phyloP scores from a whole-genome alignment of 2,329 filamentous ascomycete species.

The Ascochyta rabiei region DNA sequence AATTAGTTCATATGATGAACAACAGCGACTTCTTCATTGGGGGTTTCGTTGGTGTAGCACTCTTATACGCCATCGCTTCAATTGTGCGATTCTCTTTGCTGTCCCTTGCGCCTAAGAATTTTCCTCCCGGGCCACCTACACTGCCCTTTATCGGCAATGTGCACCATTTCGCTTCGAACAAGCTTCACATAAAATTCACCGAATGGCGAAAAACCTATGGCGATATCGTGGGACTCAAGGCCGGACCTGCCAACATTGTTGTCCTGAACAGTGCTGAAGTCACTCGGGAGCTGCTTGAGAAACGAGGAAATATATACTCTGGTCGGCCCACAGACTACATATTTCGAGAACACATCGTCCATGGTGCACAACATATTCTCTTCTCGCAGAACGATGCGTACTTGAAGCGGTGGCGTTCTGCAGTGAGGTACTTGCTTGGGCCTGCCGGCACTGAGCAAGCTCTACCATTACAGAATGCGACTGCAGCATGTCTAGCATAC shows the following conservation, averaged over 20 bases:
- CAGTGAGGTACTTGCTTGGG: neutral
- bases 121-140: constrained; percentile 37
- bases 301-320: constrained; percentile 57
- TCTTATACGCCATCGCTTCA: neutral
- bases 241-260: constrained; percentile 41
- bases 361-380: neutral
- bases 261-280: constrained; percentile 56
- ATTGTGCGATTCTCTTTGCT: constrained; percentile 2
- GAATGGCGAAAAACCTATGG: constrained; percentile 46
- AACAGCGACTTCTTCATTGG: neutral
- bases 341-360: constrained; percentile 48
- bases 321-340: constrained; percentile 33
- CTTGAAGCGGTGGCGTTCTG: neutral
- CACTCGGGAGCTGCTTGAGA: constrained; percentile 60
- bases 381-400: neutral
- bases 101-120: constrained; percentile 2
- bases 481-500: constrained; percentile 37
- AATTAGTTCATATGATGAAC: too few relatives aligned
- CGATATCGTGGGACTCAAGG: constrained; percentile 40
- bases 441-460: constrained; percentile 46
- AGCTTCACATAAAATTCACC: constrained; percentile 34
- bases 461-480: constrained; percentile 48
- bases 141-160: constrained; percentile 44
- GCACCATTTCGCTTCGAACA: constrained; percentile 35
- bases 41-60: neutral